Evolutionary conservation across 2,329 filamentous ascomycete species (phyloP), one percentile per base, ranked within the genome.

Genomic region (Diaporthe helianthi): DNA sequence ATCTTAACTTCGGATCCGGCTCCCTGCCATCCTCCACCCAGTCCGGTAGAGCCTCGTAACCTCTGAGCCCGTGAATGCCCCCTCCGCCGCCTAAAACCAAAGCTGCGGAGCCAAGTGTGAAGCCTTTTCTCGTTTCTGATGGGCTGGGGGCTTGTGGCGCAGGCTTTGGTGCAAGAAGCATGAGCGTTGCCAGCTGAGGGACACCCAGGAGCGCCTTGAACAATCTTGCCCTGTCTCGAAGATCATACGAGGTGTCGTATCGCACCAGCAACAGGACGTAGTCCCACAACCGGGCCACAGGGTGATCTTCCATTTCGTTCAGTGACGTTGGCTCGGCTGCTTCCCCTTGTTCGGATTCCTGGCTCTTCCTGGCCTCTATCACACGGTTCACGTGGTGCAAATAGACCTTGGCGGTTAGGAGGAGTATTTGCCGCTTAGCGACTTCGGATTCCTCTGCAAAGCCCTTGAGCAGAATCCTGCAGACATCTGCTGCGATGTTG

Each of bases 331-430:
- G 78, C 75, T 54, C 73, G 29, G 41, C 68, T 33, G 68, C 60
- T 5, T 78, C 76, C 10, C 79, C 80, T 9, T 44, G 12, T 44
- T 76, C 75, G 41, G 75, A 74, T 47, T 80, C 73, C 73, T 86
- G 80, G 72, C 83, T 82, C 76, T 88, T 85, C 71, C 38, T 66
- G 31, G 52, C 38, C 31, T 72, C 69, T 71, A 67, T 69, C 22
- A 71, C 47, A 4, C 87, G 85, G 76, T 93, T 93, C 47, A 98
- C 80, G 76, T 97, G 89, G 75, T 98, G 93, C 19, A 98, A 86
- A 77, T 98, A 98, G 1, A 98, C 94, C 77, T 98, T 98, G n/a
- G 96, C 95, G 8, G 93, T 96, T 3, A 99, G 85, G 0, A 99
- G 85, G 19, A 99, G 86, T 72, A 98, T 97, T 78, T 99, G 96